phyloP scores from a whole-genome alignment of 202 grass and related monocot species.

The Hordeum pubiflorum region DNA sequence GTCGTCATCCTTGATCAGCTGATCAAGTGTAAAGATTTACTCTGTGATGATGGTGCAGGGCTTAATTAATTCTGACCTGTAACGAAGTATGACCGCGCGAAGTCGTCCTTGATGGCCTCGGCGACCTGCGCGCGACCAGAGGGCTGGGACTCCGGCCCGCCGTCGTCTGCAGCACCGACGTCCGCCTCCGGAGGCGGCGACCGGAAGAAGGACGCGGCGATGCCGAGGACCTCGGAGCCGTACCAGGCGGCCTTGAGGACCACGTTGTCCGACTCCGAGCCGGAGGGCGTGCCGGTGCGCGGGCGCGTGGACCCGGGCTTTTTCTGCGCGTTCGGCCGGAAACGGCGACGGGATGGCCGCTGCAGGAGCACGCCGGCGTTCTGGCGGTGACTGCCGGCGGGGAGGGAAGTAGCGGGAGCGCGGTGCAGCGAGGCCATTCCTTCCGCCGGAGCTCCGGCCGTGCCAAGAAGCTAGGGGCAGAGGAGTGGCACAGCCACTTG shows the following conservation, averaged over 20 bases:
- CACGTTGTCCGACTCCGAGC: slow-evolving; percentile 61
- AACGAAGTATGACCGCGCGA: slow-evolving; percentile 81
- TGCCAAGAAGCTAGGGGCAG: background rate
- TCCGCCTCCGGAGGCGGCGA: background rate
- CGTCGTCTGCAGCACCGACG: background rate
- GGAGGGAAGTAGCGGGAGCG: background rate
- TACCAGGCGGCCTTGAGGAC: slow-evolving; percentile 84
- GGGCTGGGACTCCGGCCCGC: background rate
- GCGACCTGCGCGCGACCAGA: slow-evolving; percentile 36
- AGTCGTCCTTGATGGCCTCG: slow-evolving; percentile 77
- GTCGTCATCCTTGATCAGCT: no score
- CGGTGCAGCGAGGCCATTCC: slow-evolving; percentile 39
- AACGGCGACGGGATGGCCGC: background rate
- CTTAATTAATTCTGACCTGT: slow-evolving; percentile 38
- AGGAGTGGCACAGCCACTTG: slow-evolving; percentile 15
- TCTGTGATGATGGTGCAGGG: no score
- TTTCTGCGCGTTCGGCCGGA: slow-evolving; percentile 27
- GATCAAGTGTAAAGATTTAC: no score
- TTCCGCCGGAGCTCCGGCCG: background rate
- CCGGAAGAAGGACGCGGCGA: slow-evolving; percentile 67
- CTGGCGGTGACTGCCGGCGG: background rate
- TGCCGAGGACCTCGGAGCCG: slow-evolving; percentile 77
- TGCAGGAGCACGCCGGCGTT: background rate
- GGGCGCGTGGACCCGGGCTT: slow-evolving; percentile 21
- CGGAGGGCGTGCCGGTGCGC: slow-evolving; percentile 25